A percentile compares a stretch with the other conserved stretches of the same genome.
Conservation (phyloP, 2,329 filamentous ascomycete genomes). For the Pestalotiopsis sp. region DNA sequence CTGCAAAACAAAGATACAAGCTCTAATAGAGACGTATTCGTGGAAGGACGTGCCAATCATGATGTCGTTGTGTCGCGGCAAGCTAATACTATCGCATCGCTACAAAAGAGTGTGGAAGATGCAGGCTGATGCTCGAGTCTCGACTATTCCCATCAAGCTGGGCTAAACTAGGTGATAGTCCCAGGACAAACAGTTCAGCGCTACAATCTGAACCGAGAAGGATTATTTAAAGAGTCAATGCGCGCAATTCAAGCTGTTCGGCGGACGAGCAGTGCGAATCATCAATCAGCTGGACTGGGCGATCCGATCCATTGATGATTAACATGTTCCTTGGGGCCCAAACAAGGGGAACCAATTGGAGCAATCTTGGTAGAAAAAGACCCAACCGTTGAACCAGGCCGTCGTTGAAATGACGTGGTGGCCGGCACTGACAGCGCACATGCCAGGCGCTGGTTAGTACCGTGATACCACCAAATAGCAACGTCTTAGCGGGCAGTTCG, state of each 20-base stretch:
- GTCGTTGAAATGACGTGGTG: too few relatives aligned
- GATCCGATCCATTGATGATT: too few relatives aligned
- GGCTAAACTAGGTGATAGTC: not conserved
- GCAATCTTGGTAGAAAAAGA: too few relatives aligned
- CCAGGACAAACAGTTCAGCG: not conserved
- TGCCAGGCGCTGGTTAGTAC: too few relatives aligned
- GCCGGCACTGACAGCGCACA: too few relatives aligned
- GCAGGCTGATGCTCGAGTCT: not conserved
- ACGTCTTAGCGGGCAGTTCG: too few relatives aligned
- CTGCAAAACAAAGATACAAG: conserved; percentile 43
- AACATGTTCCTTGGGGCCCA: too few relatives aligned
- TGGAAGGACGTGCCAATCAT: conserved; percentile 33
- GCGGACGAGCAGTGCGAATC: too few relatives aligned
- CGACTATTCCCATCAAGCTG: not conserved
- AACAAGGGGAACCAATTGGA: too few relatives aligned
- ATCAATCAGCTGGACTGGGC: too few relatives aligned
- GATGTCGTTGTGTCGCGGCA: not conserved
- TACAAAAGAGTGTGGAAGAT: not conserved
- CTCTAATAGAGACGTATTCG: conserved; percentile 47
- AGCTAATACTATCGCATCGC: not conserved
- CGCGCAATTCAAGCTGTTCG: not conserved
- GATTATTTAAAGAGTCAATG: not conserved
- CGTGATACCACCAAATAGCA: too few relatives aligned
- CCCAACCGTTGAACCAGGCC: too few relatives aligned
- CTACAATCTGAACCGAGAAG: not conserved